Base-by-base conservation (phyloP, 192 early-diverging fungal genomes). In the Gorgonomyces haynaldii region DNA sequence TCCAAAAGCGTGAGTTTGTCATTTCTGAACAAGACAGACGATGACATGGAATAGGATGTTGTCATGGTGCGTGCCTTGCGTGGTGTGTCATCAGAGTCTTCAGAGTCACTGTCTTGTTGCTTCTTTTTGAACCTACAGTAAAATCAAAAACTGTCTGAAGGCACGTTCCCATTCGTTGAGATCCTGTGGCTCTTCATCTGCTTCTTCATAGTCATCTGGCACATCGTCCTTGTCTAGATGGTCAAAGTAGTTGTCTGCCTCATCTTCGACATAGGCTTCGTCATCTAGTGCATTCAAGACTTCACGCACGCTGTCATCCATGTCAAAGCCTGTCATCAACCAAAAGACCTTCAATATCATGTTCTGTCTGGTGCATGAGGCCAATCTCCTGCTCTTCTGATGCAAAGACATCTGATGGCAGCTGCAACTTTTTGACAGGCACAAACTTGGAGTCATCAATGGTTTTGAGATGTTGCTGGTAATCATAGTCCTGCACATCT, bases 261-360 rank as follows among this genome's bases (percentile, higher is more conserved):
- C 43, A 4, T 78, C 81, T 13, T 85, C 86, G 22, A 86, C 78
- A 52, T 84, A 89, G 7, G 78, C 88, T 7, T 88, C 88, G 52
- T 93, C 87, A n/a, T 93, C 87, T 48, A 99, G 69, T 2, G 92
- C 91, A 53, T 93, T 87, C 40, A 99, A 56, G 0, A 79, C 81
- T 69, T 95, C 87, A 50, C 93, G 82, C 48, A 96, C 61, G 31
- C 77, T 69, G 25, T 74, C 76, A 50, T 87, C 85, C 8, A 89
- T 3, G 8, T 21, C 32, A 20, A 24, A 30, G 3, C 52, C 45
- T 54, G 25, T 22, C 8, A 25, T 45, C 31, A 45, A 25, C 47
- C 6, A 4, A 40, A 22, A 40, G 8, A 40, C 17, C 7, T 17
- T 43, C 55, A 28, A 42, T 38, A 13, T 49, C 36, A 13, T 26